These are phyloP conservation scores for Termitomyces sp. DNA, from an alignment of 768 basidiomycete genomes.

Conservation along the genomic window DNA sequence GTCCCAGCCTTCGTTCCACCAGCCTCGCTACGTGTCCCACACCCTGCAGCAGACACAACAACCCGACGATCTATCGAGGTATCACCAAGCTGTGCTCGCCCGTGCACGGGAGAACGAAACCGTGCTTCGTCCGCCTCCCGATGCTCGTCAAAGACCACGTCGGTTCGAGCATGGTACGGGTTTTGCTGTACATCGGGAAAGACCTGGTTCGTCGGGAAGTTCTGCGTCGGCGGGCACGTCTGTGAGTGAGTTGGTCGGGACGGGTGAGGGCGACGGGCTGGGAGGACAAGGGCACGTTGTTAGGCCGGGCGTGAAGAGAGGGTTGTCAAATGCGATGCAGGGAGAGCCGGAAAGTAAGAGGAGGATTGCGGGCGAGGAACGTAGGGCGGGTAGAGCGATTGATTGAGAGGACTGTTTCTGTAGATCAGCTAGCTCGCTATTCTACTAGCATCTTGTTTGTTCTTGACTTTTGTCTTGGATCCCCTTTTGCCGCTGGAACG, in stretches of 20 bases:
- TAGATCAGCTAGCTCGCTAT: too few relatives aligned
- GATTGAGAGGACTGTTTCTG: too few relatives aligned
- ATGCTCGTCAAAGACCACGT: background rate
- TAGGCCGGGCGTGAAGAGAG: background rate
- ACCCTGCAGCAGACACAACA: background rate
- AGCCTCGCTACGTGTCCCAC: background rate
- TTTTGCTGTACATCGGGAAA: background rate
- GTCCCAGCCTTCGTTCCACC: background rate
- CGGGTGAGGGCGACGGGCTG: background rate
- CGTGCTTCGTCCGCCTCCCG: background rate
- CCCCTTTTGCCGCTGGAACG: too few relatives aligned
- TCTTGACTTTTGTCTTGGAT: too few relatives aligned
- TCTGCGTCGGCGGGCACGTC: background rate
- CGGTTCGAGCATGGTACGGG: background rate
- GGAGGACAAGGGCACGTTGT: background rate
- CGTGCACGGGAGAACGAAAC: conserved; percentile 3
- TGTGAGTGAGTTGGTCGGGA: background rate
- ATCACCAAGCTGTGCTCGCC: background rate
- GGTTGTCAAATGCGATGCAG: background rate
- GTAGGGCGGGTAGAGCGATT: background rate
- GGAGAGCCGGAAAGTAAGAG: conserved; percentile 4
- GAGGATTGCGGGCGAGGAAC: background rate
- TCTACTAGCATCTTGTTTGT: too few relatives aligned
- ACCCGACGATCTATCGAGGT: conserved; percentile 1
- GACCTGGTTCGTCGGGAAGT: background rate